phyloP scores from a whole-genome alignment of 2,329 filamentous ascomycete genomes.

The Aspergillus persii region DNA sequence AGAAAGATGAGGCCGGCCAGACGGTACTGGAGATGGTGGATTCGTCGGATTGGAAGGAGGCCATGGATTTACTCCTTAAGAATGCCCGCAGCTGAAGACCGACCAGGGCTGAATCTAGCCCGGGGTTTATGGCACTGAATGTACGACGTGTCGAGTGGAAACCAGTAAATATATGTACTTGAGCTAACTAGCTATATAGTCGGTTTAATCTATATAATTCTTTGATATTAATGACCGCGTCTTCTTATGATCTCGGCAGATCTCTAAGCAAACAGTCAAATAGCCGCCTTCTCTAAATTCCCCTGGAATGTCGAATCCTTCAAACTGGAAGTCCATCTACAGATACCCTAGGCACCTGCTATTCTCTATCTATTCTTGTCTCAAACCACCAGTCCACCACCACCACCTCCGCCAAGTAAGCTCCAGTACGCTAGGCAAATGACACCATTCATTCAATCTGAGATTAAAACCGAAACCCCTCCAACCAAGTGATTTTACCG shows the following conservation, averaged over 20 bases:
- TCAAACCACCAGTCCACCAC: too few species aligned
- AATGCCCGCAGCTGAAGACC: conserved; percentile 1
- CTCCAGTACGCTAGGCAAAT: too few species aligned
- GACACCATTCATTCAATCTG: too few species aligned
- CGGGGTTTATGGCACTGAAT: neutral
- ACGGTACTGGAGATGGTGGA: conserved; percentile 59
- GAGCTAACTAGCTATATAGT: neutral
- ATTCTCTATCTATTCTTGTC: too few species aligned
- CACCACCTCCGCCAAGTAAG: too few species aligned
- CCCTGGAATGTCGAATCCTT: neutral
- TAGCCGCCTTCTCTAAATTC: neutral
- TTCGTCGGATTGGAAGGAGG: conserved; percentile 59
- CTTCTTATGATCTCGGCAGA: too few species aligned
- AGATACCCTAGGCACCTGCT: too few species aligned
- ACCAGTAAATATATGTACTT: neutral
- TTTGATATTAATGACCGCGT: too few species aligned
- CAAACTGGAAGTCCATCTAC: neutral
- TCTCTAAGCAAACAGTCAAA: neutral
- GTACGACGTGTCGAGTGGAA: neutral
- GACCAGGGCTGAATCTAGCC: neutral
- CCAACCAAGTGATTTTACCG: neutral
- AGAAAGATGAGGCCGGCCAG: conserved; percentile 54
- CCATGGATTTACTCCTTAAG: conserved; percentile 45
- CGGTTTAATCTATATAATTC: neutral
- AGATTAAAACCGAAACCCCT: too few species aligned